Base-by-base conservation (phyloP, 2,329 filamentous ascomycete species). In the Epichloe coenophiala region DNA sequence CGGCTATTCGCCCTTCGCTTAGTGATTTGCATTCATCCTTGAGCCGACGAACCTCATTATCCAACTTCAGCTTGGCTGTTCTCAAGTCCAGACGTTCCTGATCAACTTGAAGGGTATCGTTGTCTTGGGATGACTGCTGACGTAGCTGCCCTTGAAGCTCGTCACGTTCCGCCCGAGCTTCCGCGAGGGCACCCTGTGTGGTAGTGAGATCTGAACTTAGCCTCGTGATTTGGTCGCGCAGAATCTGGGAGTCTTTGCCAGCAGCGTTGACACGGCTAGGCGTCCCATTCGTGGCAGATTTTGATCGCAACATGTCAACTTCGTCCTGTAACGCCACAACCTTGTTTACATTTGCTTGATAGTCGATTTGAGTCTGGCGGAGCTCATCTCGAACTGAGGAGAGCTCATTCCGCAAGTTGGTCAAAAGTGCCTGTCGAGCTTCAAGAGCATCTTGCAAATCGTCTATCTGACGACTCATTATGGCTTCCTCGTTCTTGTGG, bases 361-460 rank as follows among this genome's bases (percentile, higher is more conserved):
- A 75, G 56, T 83, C 80, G 21, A 83, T 73, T 55, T 82, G 78
- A 27, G 78, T 77, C 47, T 83, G 72, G n/a, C 84, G 78, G 8
- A 89, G 72, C 51, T 88, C 81, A 55, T 89, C 84, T 49, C 78
- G 79, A 8, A 82, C 75, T 7, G 71, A 68, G 2, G 83, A 78
- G 3, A 89, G 68, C 58, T 90, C 84, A 48, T 73, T 75, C 48
- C 83, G 78, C 27, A 85, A 71, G 47, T 78, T 76, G 17, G 84
- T 84, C 5, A 88, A 65, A 42, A 79, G 72, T n/a, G 75, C 69
- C 59, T 85, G 79, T 55, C 84, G 80, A 31, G 77, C 71, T 51
- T 84, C 76, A 12, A 93, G 73, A 52, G 88, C 86, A 45, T 80
- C 76, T 59, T 85, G 83, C 9, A 93, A 72, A 47, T 84, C 83